Percentiles rank a stretch among this genome's conserved stretches.
These are phyloP conservation scores for Xylaria nigripes DNA, from an alignment of 495 filamentous ascomycete genomes.

Conservation along the genomic window DNA sequence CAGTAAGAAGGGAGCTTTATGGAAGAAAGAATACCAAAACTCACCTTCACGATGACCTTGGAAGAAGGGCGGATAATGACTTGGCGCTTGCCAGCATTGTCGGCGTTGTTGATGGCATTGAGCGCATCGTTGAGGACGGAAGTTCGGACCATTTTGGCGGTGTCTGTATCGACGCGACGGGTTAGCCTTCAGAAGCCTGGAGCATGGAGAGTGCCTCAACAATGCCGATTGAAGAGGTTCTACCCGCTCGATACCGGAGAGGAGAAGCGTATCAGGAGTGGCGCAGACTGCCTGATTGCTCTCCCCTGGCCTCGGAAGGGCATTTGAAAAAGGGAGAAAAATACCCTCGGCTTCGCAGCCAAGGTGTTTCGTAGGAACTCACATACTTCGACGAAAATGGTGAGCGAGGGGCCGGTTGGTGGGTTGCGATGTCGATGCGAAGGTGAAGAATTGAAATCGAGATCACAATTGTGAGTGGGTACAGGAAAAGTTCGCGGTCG, in stretches of 20 bases:
- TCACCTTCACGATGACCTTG: constrained; percentile 89
- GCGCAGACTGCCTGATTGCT: constrained; percentile 35
- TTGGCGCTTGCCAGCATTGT: constrained; percentile 98
- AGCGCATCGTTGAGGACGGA: constrained; percentile 98
- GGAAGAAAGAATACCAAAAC: background rate
- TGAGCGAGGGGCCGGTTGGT: background rate
- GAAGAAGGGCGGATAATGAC: constrained; percentile 92
- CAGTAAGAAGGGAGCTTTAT: background rate
- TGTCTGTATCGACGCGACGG: constrained; percentile 43
- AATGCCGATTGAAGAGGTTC: constrained; percentile 58
- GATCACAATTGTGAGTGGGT: background rate
- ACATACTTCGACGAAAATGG: constrained; percentile 33
- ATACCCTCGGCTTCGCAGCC: constrained; percentile 18
- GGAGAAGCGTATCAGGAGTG: constrained; percentile 60
- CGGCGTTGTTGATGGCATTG: constrained; percentile 99
- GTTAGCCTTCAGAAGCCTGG: constrained; percentile 79
- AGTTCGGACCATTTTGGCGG: constrained; percentile 93
- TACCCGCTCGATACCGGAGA: constrained; percentile 75
- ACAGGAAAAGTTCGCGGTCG: constrained; percentile 6
- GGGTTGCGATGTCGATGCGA: background rate
- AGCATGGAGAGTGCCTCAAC: constrained; percentile 92
- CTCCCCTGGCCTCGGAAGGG: constrained; percentile 43
- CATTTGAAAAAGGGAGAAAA: constrained; percentile 16
- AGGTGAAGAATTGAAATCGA: background rate
- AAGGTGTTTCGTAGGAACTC: constrained; percentile 19